Evolutionary conservation across 2,329 filamentous ascomycete genomes (phyloP).

Genomic region (Allantophomopsis lycopodina): DNA sequence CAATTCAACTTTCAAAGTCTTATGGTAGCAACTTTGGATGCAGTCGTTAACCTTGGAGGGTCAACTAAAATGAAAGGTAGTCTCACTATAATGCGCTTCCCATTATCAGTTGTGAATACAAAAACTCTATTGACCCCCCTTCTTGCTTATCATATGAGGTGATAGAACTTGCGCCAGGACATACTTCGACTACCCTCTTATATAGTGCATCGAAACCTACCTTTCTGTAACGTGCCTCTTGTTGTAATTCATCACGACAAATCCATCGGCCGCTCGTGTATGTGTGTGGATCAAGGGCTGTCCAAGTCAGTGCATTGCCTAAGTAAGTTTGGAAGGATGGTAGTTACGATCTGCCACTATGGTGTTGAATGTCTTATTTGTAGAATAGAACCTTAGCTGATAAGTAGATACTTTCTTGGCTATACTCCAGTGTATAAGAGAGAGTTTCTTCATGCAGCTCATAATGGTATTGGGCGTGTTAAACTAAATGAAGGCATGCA

Average conservation of each 20-base stretch:
- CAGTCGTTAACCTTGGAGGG: constrained; percentile 20
- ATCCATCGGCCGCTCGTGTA: constrained; percentile 23
- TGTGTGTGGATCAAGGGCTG: constrained; percentile 11
- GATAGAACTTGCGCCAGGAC: constrained; percentile 19
- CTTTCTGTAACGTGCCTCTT: constrained; percentile 18
- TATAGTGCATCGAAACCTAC: constrained; percentile 25
- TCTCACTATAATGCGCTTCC: constrained; percentile 22
- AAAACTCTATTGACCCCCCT: constrained; percentile 29
- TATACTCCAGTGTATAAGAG: too few species aligned
- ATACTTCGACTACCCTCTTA: constrained; percentile 19
- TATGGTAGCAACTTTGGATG: constrained; percentile 30
- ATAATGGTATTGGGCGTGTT: too few species aligned
- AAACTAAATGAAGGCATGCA: too few species aligned
- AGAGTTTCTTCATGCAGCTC: too few species aligned
- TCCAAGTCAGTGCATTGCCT: background rate
- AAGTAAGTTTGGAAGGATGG: too few species aligned
- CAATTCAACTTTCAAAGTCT: constrained; percentile 22
- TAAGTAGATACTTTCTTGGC: too few species aligned
- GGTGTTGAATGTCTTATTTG: too few species aligned
- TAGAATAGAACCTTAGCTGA: too few species aligned
- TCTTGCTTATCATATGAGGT: constrained; percentile 25
- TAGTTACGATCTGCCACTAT: too few species aligned
- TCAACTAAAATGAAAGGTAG: constrained; percentile 25
- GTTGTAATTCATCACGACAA: constrained; percentile 19
- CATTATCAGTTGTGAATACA: constrained; percentile 24